These are phyloP conservation scores for Thraustochytrium striatum DNA, from an alignment of 352 stramenopile genomes.

Conservation along the genomic window DNA sequence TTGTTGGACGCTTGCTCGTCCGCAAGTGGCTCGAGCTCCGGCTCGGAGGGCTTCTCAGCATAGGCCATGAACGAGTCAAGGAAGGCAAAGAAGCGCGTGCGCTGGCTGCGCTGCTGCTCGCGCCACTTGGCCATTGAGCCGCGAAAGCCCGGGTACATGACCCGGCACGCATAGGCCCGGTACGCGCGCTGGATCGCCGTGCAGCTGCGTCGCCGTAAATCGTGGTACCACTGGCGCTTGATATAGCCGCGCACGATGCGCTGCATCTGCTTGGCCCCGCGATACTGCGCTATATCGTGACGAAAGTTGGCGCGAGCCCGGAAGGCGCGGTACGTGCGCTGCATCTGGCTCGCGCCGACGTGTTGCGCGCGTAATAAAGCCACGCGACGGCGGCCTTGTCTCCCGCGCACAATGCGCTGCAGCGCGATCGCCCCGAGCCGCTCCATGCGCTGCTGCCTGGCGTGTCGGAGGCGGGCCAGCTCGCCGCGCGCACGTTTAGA, in stretches of 20 bases:
- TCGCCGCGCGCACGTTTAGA: not conserved
- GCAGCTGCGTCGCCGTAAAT: not conserved
- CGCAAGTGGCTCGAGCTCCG: no score
- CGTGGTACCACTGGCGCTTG: conserved; percentile 17
- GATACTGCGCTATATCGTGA: not conserved
- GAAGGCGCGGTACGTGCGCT: not conserved
- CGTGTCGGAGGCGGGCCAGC: conserved; percentile 1
- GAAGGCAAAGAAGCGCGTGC: no score
- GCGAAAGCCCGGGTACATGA: not conserved
- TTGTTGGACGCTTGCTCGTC: no score
- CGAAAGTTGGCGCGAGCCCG: not conserved
- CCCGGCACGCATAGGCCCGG: not conserved
- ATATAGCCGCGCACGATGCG: conserved; percentile 21
- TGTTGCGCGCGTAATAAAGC: not conserved
- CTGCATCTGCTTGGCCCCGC: not conserved
- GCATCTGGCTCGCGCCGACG: not conserved
- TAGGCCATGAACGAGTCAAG: no score
- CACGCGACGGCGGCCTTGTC: not conserved
- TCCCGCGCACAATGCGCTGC: conserved; percentile 10
- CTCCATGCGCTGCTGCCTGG: conserved; percentile 2
- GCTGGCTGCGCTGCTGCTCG: no score
- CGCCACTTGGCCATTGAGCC: not conserved
- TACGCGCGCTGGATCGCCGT: not conserved
- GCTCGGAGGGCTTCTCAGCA: no score
- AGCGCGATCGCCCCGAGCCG: not conserved